Evolutionary conservation across 495 filamentous ascomycete genomes (phyloP).

Genomic region (Aspergillus bertholletiae): DNA sequence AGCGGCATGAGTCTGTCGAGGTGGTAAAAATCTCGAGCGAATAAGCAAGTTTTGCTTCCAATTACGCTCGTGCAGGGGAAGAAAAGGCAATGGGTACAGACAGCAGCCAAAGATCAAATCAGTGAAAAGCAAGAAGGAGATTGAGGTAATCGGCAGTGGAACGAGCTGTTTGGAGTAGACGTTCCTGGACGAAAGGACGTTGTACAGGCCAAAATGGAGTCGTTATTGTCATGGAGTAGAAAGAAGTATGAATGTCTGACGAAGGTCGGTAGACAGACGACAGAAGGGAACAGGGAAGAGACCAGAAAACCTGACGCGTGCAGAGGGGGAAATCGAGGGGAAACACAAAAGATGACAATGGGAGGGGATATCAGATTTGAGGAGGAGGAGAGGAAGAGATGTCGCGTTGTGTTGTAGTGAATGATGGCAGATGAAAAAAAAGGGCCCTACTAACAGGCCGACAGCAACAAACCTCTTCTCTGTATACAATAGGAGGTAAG

Average conservation of each 20-base stretch:
- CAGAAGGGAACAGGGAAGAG: constrained; percentile 1
- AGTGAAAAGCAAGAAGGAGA: background rate
- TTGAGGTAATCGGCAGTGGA: background rate
- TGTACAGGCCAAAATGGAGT: background rate
- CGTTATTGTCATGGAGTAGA: constrained; percentile 4
- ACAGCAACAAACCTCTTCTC: background rate
- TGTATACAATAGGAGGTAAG: constrained; percentile 2
- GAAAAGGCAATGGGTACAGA: too few species aligned
- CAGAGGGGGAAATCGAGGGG: background rate
- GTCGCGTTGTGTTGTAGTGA: constrained; percentile 1
- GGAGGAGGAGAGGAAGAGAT: constrained; percentile 7
- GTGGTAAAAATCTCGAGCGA: background rate
- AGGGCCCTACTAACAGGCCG: background rate
- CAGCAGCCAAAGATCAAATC: background rate
- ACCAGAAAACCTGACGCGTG: background rate
- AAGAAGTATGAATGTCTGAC: constrained; percentile 21
- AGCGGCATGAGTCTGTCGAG: background rate
- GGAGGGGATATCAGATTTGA: background rate
- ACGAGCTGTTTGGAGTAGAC: background rate
- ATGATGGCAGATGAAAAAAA: background rate
- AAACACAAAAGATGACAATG: constrained; percentile 7
- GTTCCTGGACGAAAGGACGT: background rate
- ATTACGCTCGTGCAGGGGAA: background rate
- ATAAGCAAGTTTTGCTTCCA: background rate
- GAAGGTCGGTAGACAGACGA: background rate